phyloP scores from a whole-genome alignment of 2,329 filamentous ascomycete species.

The Xylariaceae sp. region DNA sequence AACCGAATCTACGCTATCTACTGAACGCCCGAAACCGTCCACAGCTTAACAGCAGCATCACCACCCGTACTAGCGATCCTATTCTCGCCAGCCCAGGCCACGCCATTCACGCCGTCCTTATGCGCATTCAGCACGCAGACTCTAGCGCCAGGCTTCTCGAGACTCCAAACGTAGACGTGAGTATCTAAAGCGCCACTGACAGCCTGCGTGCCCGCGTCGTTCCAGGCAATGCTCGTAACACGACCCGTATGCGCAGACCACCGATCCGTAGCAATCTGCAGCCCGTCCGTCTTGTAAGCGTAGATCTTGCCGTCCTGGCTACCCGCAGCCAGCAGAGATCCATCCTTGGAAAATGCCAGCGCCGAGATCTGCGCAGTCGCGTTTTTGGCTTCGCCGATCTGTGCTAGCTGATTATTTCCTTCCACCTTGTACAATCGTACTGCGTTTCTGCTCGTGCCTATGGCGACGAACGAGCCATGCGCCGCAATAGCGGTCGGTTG shows the following conservation, averaged over 20 bases:
- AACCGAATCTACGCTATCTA: constrained; percentile 26
- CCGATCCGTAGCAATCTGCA: constrained; percentile 70
- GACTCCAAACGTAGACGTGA: constrained; percentile 87
- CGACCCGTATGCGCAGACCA: constrained; percentile 60
- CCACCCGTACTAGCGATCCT: constrained; percentile 77
- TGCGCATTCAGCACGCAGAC: constrained; percentile 85
- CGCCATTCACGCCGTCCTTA: constrained; percentile 90
- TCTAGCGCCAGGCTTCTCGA: constrained; percentile 76
- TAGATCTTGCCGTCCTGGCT: constrained; percentile 83
- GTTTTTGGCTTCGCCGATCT: constrained; percentile 57
- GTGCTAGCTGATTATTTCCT: constrained; percentile 52
- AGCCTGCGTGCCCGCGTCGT: constrained; percentile 68
- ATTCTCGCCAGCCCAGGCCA: constrained; percentile 67
- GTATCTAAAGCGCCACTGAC: constrained; percentile 86
- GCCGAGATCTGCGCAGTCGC: constrained; percentile 70
- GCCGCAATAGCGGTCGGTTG: constrained; percentile 68
- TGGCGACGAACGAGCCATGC: constrained; percentile 62
- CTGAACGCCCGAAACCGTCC: constrained; percentile 61
- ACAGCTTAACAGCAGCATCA: constrained; percentile 88
- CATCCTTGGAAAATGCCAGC: constrained; percentile 77
- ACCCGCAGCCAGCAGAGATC: constrained; percentile 75
- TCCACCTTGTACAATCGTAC: constrained; percentile 69
- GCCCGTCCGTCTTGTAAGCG: constrained; percentile 62
- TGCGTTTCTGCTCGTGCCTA: constrained; percentile 69
- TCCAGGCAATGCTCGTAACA: constrained; percentile 66